phyloP scores from a whole-genome alignment of 257 asterid genomes.

The Jaltomata sinuosa region DNA sequence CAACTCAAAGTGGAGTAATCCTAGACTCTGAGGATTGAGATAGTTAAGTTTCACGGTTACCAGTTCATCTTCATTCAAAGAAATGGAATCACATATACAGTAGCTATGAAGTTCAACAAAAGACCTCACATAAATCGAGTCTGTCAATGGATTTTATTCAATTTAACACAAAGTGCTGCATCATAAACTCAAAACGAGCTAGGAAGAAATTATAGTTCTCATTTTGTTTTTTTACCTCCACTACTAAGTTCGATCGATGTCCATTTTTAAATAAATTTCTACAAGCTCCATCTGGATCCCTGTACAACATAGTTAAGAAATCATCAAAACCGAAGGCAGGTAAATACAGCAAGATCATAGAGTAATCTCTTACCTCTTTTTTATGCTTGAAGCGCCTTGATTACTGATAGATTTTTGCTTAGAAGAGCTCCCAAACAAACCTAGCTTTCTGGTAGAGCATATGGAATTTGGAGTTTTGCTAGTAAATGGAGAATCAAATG shows the following conservation, averaged over 20 bases:
- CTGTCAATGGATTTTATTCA: not conserved
- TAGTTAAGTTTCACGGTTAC: not conserved
- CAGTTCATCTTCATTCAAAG: not conserved
- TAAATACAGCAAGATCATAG: not conserved
- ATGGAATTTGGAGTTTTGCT: constrained; percentile 50
- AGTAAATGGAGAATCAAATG: constrained; percentile 32
- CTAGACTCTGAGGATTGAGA: not conserved
- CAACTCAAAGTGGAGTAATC: not conserved
- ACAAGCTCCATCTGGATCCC: constrained; percentile 36
- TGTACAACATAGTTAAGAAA: constrained; percentile 15
- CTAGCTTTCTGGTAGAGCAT: constrained; percentile 26
- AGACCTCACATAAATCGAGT: not conserved
- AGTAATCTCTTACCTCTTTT: constrained; percentile 29
- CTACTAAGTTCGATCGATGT: constrained; percentile 5
- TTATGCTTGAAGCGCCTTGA: constrained; percentile 22
- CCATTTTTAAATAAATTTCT: constrained; percentile 37
- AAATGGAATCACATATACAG: not conserved
- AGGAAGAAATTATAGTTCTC: not conserved
- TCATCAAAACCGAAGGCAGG: constrained; percentile 5
- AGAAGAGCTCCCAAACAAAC: constrained; percentile 19
- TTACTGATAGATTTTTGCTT: constrained; percentile 25
- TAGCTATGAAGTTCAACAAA: not conserved
- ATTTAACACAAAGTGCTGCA: not conserved
- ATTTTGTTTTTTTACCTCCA: constrained; percentile 20
- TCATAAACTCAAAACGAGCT: not conserved